Base-by-base conservation (phyloP, 2,329 filamentous ascomycete genomes). In the Samsoniella hepiali region DNA sequence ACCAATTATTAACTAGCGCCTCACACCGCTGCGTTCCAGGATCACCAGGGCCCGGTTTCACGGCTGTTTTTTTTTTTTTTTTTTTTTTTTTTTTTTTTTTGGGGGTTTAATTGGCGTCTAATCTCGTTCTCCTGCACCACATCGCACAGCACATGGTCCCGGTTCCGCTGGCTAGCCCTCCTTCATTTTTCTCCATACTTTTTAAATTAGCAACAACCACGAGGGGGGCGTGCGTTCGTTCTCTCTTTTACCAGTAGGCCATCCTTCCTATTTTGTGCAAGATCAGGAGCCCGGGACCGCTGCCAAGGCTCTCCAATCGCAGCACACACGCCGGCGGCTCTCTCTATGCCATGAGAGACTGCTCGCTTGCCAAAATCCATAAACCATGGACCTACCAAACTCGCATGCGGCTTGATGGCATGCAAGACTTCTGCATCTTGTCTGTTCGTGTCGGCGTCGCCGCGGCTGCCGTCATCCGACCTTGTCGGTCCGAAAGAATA, bases 141-240 rank as follows among this genome's bases (percentile, higher is more conserved):
- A 29, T 47, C 7, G 45, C 27, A 59, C 47, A n/a, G n/a, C 9
- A 32, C 13, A 32, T 8, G 13, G 22, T 22, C 22, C n/a, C 34
- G 27, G 11, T 40, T 27, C 5, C 32, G 22, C 42, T 49, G 31
- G 29, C 56, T 31, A 51, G n/a, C 47, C 22, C 11, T 27, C 47
- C 29, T 32, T 29, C 7, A 22, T 17, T 29, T 6, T 60, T 54
- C 58, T 53, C 58, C 49, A 61, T 61, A 56, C 56, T 62, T 57
- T 22, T 64, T 61, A 65, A 65, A 65, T 65, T 62, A 62, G 64
- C 58, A 62, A 29, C 57, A 36, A 42, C 17, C 13, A 34, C 13
- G 9, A 13, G 27, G 38, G 38, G 47, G 36, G 58, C 36, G 58
- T 45, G 58, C 49, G 29, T 40, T 22, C 22, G 22, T 22, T 22